These are phyloP conservation scores for Penicillium paxilli DNA, from an alignment of 495 filamentous ascomycete genomes.

Conservation along the genomic window DNA sequence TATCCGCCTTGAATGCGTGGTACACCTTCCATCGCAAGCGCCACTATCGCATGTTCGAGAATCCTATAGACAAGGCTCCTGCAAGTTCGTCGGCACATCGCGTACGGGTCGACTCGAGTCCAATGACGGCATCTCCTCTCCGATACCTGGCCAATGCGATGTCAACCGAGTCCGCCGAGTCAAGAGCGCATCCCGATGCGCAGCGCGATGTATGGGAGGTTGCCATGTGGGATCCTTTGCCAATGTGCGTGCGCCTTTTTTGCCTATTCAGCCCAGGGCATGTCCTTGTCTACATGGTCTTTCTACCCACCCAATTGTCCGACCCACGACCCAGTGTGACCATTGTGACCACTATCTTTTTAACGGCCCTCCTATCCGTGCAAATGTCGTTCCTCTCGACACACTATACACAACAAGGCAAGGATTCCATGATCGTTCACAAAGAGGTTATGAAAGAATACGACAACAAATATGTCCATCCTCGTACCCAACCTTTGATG, in stretches of 20 bases:
- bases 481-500: constrained; percentile 74
- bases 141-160: constrained; percentile 72
- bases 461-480: constrained; percentile 92
- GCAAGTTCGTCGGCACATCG: constrained; percentile 85
- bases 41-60: constrained; percentile 90
- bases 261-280: constrained; percentile 93
- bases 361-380: constrained; percentile 70
- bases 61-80: constrained; percentile 69
- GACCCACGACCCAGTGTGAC: constrained; percentile 82
- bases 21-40: constrained; percentile 83
- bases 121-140: constrained; percentile 73
- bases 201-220: constrained; percentile 94
- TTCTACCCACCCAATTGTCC: constrained; percentile 72
- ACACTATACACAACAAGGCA: constrained; percentile 78
- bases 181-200: constrained; percentile 80
- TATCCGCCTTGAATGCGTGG: constrained; percentile 71
- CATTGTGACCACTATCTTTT: constrained; percentile 73
- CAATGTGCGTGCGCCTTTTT: constrained; percentile 78
- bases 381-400: constrained; percentile 72
- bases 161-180: constrained; percentile 57
- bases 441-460: constrained; percentile 95
- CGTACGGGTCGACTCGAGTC: constrained; percentile 87
- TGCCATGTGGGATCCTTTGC: constrained; percentile 87
- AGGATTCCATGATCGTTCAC: constrained; percentile 79
- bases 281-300: constrained; percentile 82